A percentile compares a stretch with the other conserved stretches of the same genome.
phyloP scores from a whole-genome alignment of 768 basidiomycete genomes.

The Paxillus involutus region DNA sequence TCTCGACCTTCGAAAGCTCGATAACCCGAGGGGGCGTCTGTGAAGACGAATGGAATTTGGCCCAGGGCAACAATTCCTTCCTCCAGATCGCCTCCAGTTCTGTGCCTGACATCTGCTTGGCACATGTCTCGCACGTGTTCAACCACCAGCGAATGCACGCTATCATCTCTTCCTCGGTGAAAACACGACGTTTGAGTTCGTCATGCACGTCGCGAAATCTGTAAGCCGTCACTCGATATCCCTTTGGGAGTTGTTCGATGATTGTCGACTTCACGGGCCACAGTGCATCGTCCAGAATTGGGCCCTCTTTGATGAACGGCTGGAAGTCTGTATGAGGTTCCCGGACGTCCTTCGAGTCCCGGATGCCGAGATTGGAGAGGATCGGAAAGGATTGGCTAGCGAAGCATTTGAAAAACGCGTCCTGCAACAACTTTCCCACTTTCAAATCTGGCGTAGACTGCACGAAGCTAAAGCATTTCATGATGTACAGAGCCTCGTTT shows the following conservation, averaged over 20 bases:
- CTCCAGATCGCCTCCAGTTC: not conserved
- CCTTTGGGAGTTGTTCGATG: slow-evolving; percentile 56
- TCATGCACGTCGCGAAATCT: slow-evolving; percentile 75
- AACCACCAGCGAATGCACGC: slow-evolving; percentile 87
- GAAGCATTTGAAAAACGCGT: slow-evolving; percentile 72
- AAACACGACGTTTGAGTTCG: slow-evolving; percentile 65
- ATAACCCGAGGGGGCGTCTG: no score
- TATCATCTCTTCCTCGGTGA: slow-evolving; percentile 69
- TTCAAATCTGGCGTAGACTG: slow-evolving; percentile 79
- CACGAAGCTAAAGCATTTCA: slow-evolving; percentile 87
- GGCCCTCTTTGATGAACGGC: slow-evolving; percentile 71
- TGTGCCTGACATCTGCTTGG: no score
- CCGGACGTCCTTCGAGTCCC: slow-evolving; percentile 63
- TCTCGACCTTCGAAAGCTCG: slow-evolving; percentile 42
- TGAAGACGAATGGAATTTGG: slow-evolving; percentile 31
- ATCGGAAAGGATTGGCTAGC: slow-evolving; percentile 56
- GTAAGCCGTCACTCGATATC: slow-evolving; percentile 67
- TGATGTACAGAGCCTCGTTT: slow-evolving; percentile 57
- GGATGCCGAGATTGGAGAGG: slow-evolving; percentile 72
- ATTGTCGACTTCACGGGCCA: slow-evolving; percentile 45
- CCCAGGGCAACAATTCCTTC: slow-evolving; percentile 12
- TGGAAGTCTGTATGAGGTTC: slow-evolving; percentile 64
- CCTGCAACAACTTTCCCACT: slow-evolving; percentile 66
- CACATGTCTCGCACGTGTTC: slow-evolving; percentile 11
- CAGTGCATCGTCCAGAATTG: slow-evolving; percentile 45